These are phyloP conservation scores for Fusarium tjaetaba DNA, from an alignment of 2,329 filamentous ascomycete genomes.

Conservation along the genomic window DNA sequence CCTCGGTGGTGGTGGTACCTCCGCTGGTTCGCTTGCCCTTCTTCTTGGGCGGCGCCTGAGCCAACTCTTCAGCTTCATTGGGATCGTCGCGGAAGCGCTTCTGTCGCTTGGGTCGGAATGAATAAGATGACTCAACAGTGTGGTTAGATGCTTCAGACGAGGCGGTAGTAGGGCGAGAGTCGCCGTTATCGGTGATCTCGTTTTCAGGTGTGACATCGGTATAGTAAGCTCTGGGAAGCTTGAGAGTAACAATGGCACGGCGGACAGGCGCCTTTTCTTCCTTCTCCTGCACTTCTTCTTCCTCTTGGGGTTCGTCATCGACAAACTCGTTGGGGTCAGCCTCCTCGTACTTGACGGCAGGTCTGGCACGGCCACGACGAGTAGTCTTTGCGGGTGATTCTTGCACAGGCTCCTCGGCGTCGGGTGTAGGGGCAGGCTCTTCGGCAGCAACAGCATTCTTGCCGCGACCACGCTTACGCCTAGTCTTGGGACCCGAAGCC, in stretches of 20 bases:
- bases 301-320: constrained; percentile 40
- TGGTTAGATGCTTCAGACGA: constrained; percentile 62
- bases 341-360: constrained; percentile 44
- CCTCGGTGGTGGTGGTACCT: constrained; percentile 18
- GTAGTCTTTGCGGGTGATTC: constrained; percentile 37
- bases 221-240: constrained; percentile 55
- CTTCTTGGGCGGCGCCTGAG: constrained; percentile 53
- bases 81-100: constrained; percentile 63
- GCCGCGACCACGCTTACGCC: constrained; percentile 46
- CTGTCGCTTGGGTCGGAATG: constrained; percentile 64
- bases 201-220: constrained; percentile 50
- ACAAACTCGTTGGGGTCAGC: constrained; percentile 44
- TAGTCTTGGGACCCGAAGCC: constrained; percentile 41
- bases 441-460: constrained; percentile 41
- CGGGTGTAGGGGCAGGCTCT: constrained; percentile 35
- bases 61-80: constrained; percentile 52
- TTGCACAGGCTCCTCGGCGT: constrained; percentile 31
- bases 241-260: constrained; percentile 49
- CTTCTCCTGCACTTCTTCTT: constrained; percentile 26
- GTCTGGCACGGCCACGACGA: constrained; percentile 42
- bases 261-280: constrained; percentile 44
- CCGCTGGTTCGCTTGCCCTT: constrained; percentile 45
- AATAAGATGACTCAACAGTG: constrained; percentile 62
- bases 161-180: constrained; percentile 62
- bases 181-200: constrained; percentile 54